Evolutionary conservation across 441 rosid species (phyloP).

Genomic region (Gossypium schwendimanii): DNA sequence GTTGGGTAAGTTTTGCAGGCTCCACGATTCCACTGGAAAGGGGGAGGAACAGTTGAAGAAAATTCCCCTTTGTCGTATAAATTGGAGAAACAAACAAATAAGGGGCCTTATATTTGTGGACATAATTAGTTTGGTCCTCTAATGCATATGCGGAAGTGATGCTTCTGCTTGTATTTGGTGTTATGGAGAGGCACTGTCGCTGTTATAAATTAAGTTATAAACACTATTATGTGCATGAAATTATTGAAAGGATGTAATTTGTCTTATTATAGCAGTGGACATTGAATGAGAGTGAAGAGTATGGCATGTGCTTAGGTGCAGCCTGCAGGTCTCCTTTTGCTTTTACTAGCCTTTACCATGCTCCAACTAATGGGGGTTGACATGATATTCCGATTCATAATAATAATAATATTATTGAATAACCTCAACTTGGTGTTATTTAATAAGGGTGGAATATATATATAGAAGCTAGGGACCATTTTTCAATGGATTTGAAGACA

Average conservation of each 20-base stretch:
- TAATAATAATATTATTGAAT: neutral
- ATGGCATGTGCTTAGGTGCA: conserved; percentile 3
- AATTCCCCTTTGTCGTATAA: too few species aligned
- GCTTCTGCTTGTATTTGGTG: too few species aligned
- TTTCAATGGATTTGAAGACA: neutral
- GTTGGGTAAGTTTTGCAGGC: too few species aligned
- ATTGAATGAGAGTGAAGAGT: conserved; percentile 12
- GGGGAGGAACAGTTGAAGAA: too few species aligned
- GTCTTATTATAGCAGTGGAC: neutral
- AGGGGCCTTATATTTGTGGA: neutral
- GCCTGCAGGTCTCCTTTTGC: neutral
- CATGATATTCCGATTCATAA: neutral
- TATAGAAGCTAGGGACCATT: neutral
- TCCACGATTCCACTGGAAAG: too few species aligned
- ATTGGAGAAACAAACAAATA: neutral
- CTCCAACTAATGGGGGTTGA: neutral
- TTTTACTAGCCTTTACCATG: neutral
- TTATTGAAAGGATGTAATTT: neutral
- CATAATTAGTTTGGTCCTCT: neutral
- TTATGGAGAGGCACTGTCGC: too few species aligned
- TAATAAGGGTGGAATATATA: neutral
- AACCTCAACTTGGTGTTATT: neutral
- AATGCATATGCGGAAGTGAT: too few species aligned
- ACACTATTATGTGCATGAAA: neutral
- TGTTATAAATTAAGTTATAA: neutral